Conservation (phyloP, 371 early-diverging fungal genomes). For the Nosema granulosis region DNA sequence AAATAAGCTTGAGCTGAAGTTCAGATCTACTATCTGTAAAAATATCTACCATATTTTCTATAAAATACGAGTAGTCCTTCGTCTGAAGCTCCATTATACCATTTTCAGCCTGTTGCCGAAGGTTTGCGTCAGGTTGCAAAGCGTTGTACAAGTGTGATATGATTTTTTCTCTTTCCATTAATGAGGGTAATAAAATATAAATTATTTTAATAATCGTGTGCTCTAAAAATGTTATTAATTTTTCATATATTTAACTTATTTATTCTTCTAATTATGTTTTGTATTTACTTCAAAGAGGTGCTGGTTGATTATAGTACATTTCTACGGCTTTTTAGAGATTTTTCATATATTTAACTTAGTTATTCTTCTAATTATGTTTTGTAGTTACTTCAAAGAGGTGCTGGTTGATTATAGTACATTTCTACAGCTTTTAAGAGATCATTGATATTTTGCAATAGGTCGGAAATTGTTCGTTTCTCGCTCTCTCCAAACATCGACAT, state of each 20-base stretch:
- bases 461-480: background rate
- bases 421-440: background rate
- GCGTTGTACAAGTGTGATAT: slow-evolving; percentile 30
- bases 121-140: slow-evolving; percentile 8
- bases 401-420: too few species aligned
- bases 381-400: too few species aligned
- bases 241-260: too few species aligned
- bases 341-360: too few species aligned
- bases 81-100: slow-evolving; percentile 29
- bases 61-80: slow-evolving; percentile 24
- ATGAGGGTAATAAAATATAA: too few species aligned
- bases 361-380: too few species aligned
- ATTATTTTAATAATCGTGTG: too few species aligned
- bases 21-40: slow-evolving; percentile 21
- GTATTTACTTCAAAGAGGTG: too few species aligned
- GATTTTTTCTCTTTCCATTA: slow-evolving; percentile 36
- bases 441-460: background rate
- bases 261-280: too few species aligned
- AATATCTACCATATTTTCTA: slow-evolving; percentile 17
- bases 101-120: slow-evolving; percentile 24
- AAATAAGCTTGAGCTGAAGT: slow-evolving; percentile 21
- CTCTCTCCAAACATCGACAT: slow-evolving; percentile 8
- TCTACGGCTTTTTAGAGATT: too few species aligned
- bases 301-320: too few species aligned
- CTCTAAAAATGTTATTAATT: too few species aligned